Conservation (phyloP, 257 asterid genomes). For the Solanum paucissectum region DNA sequence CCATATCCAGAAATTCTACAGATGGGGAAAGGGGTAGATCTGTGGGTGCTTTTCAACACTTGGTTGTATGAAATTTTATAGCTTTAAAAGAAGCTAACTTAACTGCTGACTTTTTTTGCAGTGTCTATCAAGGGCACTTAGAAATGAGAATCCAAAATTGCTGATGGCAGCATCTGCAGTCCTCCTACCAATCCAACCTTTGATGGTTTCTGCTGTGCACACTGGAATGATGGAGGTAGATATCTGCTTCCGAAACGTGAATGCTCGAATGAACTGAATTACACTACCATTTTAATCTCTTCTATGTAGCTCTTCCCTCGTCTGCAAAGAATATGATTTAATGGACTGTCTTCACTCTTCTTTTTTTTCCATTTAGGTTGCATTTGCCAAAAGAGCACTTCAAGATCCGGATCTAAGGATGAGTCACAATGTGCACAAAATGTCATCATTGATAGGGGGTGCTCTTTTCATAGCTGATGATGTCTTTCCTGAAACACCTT, state of each 20-base stretch:
- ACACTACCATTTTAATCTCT: background rate
- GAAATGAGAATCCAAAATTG: constrained; percentile 73
- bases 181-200: constrained; percentile 74
- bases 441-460: constrained; percentile 67
- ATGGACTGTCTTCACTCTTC: background rate
- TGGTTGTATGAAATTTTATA: background rate
- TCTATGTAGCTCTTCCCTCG: background rate
- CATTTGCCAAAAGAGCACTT: constrained; percentile 78
- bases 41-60: background rate
- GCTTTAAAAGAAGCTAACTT: background rate
- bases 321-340: background rate
- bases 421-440: constrained; percentile 66
- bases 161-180: constrained; percentile 87
- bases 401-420: constrained; percentile 62
- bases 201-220: constrained; percentile 92
- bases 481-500: constrained; percentile 60
- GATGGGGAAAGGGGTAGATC: background rate
- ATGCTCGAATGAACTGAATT: background rate
- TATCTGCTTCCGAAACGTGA: background rate
- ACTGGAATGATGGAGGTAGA: constrained; percentile 96
- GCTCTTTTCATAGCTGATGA: constrained; percentile 80
- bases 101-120: constrained; percentile 9
- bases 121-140: constrained; percentile 87
- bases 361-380: constrained; percentile 34
- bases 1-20: background rate